A percentile compares a stretch with the other conserved stretches of the same genome.
Conservation (phyloP, 225 moss, liverwort and hornwort genomes). For the Polytrichum commune region DNA sequence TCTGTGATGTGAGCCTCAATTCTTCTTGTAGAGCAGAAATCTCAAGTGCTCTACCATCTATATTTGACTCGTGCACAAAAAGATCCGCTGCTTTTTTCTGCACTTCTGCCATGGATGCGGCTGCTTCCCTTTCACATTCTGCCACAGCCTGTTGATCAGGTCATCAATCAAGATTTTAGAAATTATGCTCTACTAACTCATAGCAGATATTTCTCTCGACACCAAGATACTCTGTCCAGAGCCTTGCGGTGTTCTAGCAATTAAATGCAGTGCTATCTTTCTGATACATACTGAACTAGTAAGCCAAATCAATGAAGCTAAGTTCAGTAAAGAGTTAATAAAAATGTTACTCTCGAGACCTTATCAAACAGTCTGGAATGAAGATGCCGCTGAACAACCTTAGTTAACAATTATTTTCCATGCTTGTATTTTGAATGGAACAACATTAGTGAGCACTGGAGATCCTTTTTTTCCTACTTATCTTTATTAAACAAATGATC, state of each 20-base stretch:
- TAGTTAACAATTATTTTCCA: neutral
- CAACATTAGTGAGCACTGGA: neutral
- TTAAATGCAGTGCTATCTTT: too few species aligned
- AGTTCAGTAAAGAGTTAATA: neutral
- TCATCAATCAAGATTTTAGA: neutral
- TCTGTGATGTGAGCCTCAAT: constrained; percentile 71
- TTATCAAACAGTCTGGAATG: too few species aligned
- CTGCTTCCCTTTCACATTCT: constrained; percentile 92
- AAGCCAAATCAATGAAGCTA: constrained; percentile 5
- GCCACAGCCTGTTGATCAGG: constrained; percentile 58
- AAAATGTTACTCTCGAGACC: neutral
- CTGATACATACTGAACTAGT: too few species aligned
- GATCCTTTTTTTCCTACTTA: too few species aligned
- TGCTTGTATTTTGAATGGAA: neutral
- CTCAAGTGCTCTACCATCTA: constrained; percentile 87
- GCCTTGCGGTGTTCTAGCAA: too few species aligned
- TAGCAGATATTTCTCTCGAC: too few species aligned
- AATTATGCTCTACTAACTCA: too few species aligned
- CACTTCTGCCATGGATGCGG: constrained; percentile 77
- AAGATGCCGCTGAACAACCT: too few species aligned
- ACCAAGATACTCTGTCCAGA: too few species aligned
- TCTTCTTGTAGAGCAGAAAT: constrained; percentile 87
- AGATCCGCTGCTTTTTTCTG: constrained; percentile 90
- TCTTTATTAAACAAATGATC: too few species aligned
- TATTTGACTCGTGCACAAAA: constrained; percentile 81